Conservation (phyloP, 768 basidiomycete genomes). For the Strobilomyces dryophilus region DNA sequence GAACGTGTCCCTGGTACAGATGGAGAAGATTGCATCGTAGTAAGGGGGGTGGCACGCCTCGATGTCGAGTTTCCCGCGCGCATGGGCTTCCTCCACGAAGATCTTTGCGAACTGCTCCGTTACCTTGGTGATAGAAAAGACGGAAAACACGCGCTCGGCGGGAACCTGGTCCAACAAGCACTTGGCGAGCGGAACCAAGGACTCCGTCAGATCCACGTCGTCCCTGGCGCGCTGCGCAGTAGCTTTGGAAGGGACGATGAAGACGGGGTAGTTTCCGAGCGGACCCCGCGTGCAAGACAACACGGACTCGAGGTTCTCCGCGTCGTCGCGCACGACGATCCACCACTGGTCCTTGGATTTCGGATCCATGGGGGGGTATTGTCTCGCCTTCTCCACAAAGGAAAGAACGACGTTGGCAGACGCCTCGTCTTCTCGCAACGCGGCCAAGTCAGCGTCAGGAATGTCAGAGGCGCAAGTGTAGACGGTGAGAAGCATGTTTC, state of each 20-base stretch:
- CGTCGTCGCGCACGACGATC: constrained; percentile 25
- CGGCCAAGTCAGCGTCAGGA: constrained; percentile 22
- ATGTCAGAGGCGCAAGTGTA: constrained; percentile 12
- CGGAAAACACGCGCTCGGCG: constrained; percentile 43
- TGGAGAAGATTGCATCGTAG: constrained; percentile 57
- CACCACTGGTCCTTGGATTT: constrained; percentile 18
- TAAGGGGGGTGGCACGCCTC: constrained; percentile 40
- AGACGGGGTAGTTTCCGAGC: constrained; percentile 7
- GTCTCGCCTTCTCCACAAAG: constrained; percentile 28
- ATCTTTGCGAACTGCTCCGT: constrained; percentile 40
- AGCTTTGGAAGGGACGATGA: constrained; percentile 14
- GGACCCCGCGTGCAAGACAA: constrained; percentile 6
- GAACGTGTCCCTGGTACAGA: constrained; percentile 46
- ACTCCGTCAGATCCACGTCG: neutral
- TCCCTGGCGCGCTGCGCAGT: neutral
- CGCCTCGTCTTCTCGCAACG: constrained; percentile 26
- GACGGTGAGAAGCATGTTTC: constrained; percentile 9
- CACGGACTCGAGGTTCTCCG: constrained; percentile 7
- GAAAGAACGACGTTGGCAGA: constrained; percentile 39
- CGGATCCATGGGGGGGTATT: neutral
- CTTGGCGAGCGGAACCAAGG: constrained; percentile 2
- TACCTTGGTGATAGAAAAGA: constrained; percentile 54
- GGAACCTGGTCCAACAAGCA: constrained; percentile 9
- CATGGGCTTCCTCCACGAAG: constrained; percentile 37
- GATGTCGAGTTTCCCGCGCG: neutral